phyloP scores from a whole-genome alignment of 345 rosid genomes.

The Viola odorata region DNA sequence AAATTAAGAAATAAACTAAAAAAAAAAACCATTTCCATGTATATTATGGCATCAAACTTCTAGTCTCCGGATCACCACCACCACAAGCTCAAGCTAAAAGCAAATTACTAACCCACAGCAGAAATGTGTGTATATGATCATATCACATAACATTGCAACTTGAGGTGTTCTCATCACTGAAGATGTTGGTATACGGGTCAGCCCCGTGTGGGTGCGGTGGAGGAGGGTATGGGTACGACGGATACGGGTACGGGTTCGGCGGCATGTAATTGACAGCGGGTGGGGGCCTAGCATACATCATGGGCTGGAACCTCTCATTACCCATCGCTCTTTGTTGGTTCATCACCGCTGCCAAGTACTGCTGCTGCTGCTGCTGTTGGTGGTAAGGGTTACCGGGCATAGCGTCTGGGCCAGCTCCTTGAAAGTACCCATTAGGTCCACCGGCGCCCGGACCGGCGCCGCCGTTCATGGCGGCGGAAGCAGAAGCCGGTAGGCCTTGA shows the following conservation, averaged over 20 bases:
- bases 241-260: conserved; percentile 48
- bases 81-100: conserved; percentile 6
- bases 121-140: neutral
- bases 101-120: conserved; percentile 8
- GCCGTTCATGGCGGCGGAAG: conserved; percentile 37
- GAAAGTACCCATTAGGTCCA: conserved; percentile 37
- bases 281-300: conserved; percentile 88
- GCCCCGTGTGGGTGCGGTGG: conserved; percentile 22
- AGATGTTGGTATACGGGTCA: conserved; percentile 49
- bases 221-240: conserved; percentile 39
- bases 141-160: conserved; percentile 87
- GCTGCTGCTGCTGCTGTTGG: conserved; percentile 38
- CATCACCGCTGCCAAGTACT: conserved; percentile 69
- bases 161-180: conserved; percentile 86
- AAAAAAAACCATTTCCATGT: conserved; percentile 46
- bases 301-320: conserved; percentile 79
- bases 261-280: conserved; percentile 83
- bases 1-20: conserved; percentile 17
- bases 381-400: conserved; percentile 66
- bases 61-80: conserved; percentile 8
- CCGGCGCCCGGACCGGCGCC: conserved; percentile 36
- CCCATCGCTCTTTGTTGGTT: conserved; percentile 86
- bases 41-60: conserved; percentile 38
- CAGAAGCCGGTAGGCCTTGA: conserved; percentile 67
- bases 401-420: conserved; percentile 52